phyloP scores from a whole-genome alignment of 2,329 filamentous ascomycete species.

The Fusarium praegraminearum region DNA sequence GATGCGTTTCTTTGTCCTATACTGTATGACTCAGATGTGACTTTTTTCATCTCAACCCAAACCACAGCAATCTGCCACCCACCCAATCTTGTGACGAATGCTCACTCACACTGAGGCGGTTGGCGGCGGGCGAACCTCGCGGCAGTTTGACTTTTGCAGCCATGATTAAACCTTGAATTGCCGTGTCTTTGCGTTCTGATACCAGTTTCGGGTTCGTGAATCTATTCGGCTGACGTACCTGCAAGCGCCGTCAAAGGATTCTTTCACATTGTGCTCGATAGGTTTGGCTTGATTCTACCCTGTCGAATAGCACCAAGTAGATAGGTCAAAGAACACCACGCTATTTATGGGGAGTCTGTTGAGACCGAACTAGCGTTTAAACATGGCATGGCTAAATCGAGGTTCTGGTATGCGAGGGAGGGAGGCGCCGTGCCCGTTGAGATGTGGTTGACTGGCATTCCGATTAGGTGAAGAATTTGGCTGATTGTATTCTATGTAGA shows the following conservation, averaged over 20 bases:
- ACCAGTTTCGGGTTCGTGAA: conserved; percentile 1
- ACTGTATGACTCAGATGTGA: not conserved
- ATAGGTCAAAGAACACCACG: not conserved
- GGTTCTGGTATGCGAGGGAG: conserved; percentile 9
- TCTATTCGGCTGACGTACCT: not conserved
- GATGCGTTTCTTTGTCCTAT: not conserved
- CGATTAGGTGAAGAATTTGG: conserved; percentile 32
- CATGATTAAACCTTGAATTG: conserved; percentile 38
- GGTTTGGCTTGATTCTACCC: not conserved
- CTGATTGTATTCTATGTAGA: conserved; percentile 9
- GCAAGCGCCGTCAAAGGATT: not conserved
- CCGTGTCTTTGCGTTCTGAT: conserved; percentile 7
- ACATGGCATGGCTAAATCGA: not conserved
- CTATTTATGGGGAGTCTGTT: not conserved
- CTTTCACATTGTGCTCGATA: not conserved
- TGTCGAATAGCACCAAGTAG: not conserved
- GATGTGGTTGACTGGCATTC: conserved; percentile 33
- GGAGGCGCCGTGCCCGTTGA: conserved; percentile 43
- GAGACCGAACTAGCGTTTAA: not conserved
- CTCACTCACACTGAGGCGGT: conserved; percentile 13
- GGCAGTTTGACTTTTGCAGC: conserved; percentile 16
- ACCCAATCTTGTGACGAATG: conserved; percentile 26
- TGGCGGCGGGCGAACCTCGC: conserved; percentile 24
- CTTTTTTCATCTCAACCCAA: not conserved
- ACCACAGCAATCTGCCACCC: conserved; percentile 6